Evolutionary conservation across 352 stramenopile genomes (phyloP).

Genomic region (Phytophthora colocasiae): DNA sequence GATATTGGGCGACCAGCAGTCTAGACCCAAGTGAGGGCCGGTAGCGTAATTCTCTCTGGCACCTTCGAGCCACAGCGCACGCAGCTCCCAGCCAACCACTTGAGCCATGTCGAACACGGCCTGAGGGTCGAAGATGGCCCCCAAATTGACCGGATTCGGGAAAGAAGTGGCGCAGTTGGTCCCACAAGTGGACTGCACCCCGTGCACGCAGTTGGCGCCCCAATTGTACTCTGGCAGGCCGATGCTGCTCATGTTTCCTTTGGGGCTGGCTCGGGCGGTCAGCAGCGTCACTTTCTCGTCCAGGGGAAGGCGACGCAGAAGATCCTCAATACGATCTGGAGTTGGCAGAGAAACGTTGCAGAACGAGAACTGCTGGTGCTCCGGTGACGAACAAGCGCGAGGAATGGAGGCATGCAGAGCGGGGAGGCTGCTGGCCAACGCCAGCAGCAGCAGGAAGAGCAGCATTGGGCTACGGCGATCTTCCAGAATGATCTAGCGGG

Average conservation of each 20-base stretch:
- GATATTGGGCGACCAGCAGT: constrained; percentile 95
- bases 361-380: constrained; percentile 62
- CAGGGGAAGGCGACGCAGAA: constrained; percentile 75
- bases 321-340: constrained; percentile 72
- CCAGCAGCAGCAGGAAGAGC: constrained; percentile 5
- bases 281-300: constrained; percentile 77
- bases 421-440: background rate
- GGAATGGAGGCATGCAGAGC: constrained; percentile 43
- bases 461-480: background rate
- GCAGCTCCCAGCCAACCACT: constrained; percentile 88
- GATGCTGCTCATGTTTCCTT: constrained; percentile 80
- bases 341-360: constrained; percentile 78
- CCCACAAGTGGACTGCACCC: constrained; percentile 86
- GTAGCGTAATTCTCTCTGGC: constrained; percentile 70
- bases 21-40: constrained; percentile 83
- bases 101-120: constrained; percentile 84
- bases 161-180: constrained; percentile 90
- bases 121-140: constrained; percentile 87
- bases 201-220: constrained; percentile 95
- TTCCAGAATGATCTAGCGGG: background rate
- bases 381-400: constrained; percentile 51
- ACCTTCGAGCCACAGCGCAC: constrained; percentile 80
- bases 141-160: constrained; percentile 90
- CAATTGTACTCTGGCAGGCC: constrained; percentile 93
- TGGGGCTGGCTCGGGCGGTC: constrained; percentile 70